Percentiles rank a stretch among this genome's conserved stretches.
These are phyloP conservation scores for Kuraishia hungarica DNA, from an alignment of 805 yeast species.

Conservation along the genomic window DNA sequence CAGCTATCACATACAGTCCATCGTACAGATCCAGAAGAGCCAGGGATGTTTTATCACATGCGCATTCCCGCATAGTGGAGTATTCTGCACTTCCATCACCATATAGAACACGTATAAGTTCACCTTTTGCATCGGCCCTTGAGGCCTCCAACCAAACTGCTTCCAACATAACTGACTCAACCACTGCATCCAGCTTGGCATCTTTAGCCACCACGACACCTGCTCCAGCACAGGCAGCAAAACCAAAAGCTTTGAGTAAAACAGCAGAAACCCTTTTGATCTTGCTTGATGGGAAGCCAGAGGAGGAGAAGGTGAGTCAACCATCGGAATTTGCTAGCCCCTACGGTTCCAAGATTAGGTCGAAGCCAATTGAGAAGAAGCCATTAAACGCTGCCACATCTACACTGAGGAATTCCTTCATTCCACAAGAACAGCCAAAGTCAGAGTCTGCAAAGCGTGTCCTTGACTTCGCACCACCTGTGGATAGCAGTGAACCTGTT, in stretches of 20 bases:
- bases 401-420: not conserved
- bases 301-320: not conserved
- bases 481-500: not conserved
- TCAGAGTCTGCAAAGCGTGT: not conserved
- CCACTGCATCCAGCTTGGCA: slow-evolving; percentile 6
- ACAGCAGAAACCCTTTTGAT: slow-evolving; percentile 17
- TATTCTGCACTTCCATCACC: slow-evolving; percentile 20
- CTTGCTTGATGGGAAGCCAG: slow-evolving; percentile 9
- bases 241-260: slow-evolving; percentile 7
- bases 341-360: not conserved
- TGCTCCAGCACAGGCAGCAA: not conserved
- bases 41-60: slow-evolving; percentile 14
- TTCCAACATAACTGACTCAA: slow-evolving; percentile 9
- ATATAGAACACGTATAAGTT: slow-evolving; percentile 14
- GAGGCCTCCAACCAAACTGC: slow-evolving; percentile 9
- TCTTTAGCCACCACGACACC: slow-evolving; percentile 1
- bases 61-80: slow-evolving; percentile 17
- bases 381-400: not conserved
- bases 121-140: slow-evolving; percentile 18
- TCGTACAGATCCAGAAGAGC: slow-evolving; percentile 10
- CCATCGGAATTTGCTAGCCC: not conserved
- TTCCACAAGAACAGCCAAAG: not conserved
- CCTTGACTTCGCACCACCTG: not conserved
- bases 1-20: slow-evolving; percentile 11
- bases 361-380: not conserved